Percentiles rank a stretch among this genome's conserved stretches.
These are phyloP conservation scores for Spathaspora sp. DNA, from an alignment of 1,139 yeast genomes.

Conservation along the genomic window DNA sequence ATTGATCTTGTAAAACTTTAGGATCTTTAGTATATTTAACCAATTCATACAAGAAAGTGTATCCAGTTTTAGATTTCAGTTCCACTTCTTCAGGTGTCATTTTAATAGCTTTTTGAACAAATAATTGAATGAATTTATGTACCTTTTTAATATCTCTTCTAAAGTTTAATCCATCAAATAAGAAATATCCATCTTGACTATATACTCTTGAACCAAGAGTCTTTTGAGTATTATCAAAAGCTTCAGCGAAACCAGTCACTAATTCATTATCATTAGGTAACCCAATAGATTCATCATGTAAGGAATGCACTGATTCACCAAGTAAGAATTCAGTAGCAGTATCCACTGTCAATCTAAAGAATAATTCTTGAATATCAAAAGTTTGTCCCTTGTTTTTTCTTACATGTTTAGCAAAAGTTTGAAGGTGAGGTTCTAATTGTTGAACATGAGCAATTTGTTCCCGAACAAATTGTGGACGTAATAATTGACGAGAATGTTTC, in stretches of 20 bases:
- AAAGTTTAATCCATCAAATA: conserved; percentile 32
- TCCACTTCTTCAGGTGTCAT: conserved; percentile 36
- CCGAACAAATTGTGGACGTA: conserved; percentile 55
- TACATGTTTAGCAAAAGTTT: conserved; percentile 33
- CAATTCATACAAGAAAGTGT: conserved; percentile 46
- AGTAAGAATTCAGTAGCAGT: conserved; percentile 60
- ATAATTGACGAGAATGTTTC: conserved; percentile 55
- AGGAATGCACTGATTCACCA: conserved; percentile 50
- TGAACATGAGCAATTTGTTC: conserved; percentile 49
- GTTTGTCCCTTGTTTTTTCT: conserved; percentile 19
- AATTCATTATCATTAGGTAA: conserved; percentile 13
- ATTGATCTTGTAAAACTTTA: conserved; percentile 42
- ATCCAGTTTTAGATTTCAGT: conserved; percentile 37
- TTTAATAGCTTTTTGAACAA: conserved; percentile 30
- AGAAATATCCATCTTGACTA: conserved; percentile 27
- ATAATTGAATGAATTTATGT: conserved; percentile 36
- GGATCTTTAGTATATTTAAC: conserved; percentile 48
- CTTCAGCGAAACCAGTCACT: conserved; percentile 19
- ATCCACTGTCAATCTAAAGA: conserved; percentile 51
- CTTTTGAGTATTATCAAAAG: conserved; percentile 34
- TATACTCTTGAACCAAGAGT: conserved; percentile 28
- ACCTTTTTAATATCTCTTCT: conserved; percentile 27
- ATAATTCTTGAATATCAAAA: conserved; percentile 38
- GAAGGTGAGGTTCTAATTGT: conserved; percentile 46
- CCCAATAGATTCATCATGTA: conserved; percentile 31